These are phyloP conservation scores for Eimeria necatrix DNA, from an alignment of 169 alveolate species.

Conservation along the genomic window DNA sequence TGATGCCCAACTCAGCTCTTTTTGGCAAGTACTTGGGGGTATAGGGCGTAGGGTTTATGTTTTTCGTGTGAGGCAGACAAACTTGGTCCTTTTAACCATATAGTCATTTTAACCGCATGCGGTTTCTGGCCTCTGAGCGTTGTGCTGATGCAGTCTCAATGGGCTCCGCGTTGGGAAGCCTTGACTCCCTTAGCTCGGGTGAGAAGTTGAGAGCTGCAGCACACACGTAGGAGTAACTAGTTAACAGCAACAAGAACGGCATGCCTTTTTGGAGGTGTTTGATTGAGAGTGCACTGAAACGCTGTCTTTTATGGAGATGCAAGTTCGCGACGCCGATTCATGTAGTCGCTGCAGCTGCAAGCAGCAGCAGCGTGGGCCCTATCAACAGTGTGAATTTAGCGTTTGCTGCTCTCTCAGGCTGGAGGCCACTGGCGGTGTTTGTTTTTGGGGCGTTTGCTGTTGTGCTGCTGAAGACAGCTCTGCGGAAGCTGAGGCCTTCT, in stretches of 20 bases:
- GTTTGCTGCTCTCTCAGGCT: background rate
- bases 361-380: background rate
- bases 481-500: conserved; percentile 1
- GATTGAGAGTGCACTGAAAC: no score
- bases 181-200: conserved; percentile 32
- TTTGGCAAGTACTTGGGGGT: conserved; percentile 44
- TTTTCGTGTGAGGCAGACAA: background rate
- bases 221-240: background rate
- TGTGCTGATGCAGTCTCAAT: conserved; percentile 22
- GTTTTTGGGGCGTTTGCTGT: conserved; percentile 27
- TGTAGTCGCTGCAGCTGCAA: background rate
- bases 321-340: no score
- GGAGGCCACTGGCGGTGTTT: conserved; percentile 5
- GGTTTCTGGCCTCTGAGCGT: background rate
- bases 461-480: conserved; percentile 15
- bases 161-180: conserved; percentile 43
- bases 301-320: no score
- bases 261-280: no score
- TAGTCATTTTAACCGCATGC: background rate
- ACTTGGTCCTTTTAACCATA: background rate
- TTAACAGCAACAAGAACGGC: background rate
- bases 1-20: conserved; percentile 65
- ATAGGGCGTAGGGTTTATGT: background rate
- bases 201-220: background rate
- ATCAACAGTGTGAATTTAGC: background rate